phyloP scores from a whole-genome alignment of 1,284 basidiomycete genomes.

The Cutaneotrichosporon sp. region DNA sequence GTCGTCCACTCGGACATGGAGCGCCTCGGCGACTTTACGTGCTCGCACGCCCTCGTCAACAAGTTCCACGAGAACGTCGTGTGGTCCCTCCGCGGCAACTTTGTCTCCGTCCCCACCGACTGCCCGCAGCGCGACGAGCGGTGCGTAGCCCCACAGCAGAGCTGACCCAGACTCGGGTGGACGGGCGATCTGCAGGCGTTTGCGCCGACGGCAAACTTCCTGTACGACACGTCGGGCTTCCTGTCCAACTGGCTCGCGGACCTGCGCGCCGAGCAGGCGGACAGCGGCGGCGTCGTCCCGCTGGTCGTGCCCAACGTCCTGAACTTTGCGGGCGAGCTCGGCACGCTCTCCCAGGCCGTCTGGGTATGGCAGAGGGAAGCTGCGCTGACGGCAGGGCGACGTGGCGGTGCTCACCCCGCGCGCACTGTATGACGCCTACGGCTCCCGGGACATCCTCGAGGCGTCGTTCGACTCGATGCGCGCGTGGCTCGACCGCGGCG shows the following conservation, averaged over 20 bases:
- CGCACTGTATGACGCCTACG: too few relatives aligned
- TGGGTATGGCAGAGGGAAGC: too few relatives aligned
- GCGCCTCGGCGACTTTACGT: conserved; percentile 34
- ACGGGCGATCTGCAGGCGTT: conserved; percentile 47
- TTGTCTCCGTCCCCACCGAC: conserved; percentile 42
- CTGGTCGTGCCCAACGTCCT: too few relatives aligned
- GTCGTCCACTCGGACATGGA: conserved; percentile 35
- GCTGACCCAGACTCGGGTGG: conserved; percentile 48
- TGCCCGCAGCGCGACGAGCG: conserved; percentile 50
- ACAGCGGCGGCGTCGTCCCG: too few relatives aligned
- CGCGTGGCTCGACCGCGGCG: too few relatives aligned
- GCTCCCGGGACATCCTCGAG: too few relatives aligned
- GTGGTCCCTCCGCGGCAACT: conserved; percentile 40
- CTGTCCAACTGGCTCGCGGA: conserved; percentile 42
- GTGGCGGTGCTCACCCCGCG: too few relatives aligned
- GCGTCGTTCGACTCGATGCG: too few relatives aligned
- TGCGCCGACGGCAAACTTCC: conserved; percentile 37
- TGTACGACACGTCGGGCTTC: conserved; percentile 37
- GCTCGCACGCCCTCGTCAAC: conserved; percentile 35
- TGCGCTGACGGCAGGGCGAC: too few relatives aligned
- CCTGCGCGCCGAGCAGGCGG: conserved; percentile 35
- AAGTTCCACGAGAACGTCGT: conserved; percentile 38
- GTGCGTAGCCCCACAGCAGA: too few relatives aligned
- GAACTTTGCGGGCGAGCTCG: too few relatives aligned
- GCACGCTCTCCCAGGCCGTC: too few relatives aligned